Evolutionary conservation across 352 stramenopile species (phyloP).

Genomic region (Pythium monospermum): DNA sequence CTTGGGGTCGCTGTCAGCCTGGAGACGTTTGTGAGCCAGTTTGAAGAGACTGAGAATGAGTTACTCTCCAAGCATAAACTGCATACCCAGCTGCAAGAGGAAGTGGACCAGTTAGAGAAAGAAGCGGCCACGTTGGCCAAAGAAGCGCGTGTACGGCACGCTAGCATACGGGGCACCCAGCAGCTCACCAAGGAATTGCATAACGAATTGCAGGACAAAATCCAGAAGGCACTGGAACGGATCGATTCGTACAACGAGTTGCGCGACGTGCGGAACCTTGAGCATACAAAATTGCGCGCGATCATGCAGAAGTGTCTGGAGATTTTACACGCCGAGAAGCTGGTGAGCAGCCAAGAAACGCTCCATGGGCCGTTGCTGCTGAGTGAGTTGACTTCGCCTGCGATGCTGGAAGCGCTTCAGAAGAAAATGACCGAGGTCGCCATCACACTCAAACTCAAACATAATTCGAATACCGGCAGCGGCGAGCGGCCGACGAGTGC

Average conservation of each 20-base stretch:
- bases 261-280: constrained; percentile 41
- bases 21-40: constrained; percentile 36
- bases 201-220: constrained; percentile 31
- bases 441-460: constrained; percentile 52
- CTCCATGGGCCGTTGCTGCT: constrained; percentile 28
- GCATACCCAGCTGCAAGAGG: constrained; percentile 43
- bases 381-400: constrained; percentile 41
- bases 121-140: constrained; percentile 23
- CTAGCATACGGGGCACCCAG: constrained; percentile 30
- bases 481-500: too few relatives aligned
- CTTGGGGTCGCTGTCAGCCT: constrained; percentile 23
- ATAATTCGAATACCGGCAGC: constrained; percentile 24
- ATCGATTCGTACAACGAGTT: constrained; percentile 51
- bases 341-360: constrained; percentile 19
- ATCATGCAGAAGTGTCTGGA: constrained; percentile 67
- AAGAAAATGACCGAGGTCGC: constrained; percentile 66
- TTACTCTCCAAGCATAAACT: constrained; percentile 63
- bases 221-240: constrained; percentile 20
- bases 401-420: constrained; percentile 51
- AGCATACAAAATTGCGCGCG: constrained; percentile 34
- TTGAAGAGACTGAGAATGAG: constrained; percentile 51
- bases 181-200: constrained; percentile 29
- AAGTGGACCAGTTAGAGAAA: constrained; percentile 35
- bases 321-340: constrained; percentile 42
- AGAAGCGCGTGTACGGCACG: constrained; percentile 29